phyloP scores from a whole-genome alignment of 1,139 yeast species.

The Hanseniaspora gamundiae region DNA sequence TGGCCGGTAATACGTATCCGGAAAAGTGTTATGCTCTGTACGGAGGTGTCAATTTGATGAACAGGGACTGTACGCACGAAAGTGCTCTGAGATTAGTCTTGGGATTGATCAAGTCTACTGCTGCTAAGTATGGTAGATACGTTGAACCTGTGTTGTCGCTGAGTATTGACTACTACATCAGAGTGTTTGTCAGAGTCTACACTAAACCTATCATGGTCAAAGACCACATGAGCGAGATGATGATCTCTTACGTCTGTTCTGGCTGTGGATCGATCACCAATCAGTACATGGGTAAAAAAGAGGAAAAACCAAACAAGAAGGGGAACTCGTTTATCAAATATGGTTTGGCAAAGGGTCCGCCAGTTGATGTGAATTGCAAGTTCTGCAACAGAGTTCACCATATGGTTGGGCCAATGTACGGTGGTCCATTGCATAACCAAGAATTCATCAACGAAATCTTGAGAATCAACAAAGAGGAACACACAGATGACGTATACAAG shows the following conservation, averaged over 20 bases:
- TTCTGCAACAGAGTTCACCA: slow-evolving; percentile 61
- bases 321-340: slow-evolving; percentile 33
- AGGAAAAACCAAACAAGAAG: slow-evolving; percentile 28
- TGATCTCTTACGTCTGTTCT: slow-evolving; percentile 67
- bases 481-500: slow-evolving; percentile 46
- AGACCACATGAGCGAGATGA: slow-evolving; percentile 56
- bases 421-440: slow-evolving; percentile 58
- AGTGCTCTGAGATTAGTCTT: slow-evolving; percentile 80
- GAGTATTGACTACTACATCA: slow-evolving; percentile 84
- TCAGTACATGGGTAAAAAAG: slow-evolving; percentile 64
- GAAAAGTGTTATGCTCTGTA: slow-evolving; percentile 91
- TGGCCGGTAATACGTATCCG: slow-evolving; percentile 93
- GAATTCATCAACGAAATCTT: slow-evolving; percentile 56
- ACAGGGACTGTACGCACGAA: slow-evolving; percentile 81
- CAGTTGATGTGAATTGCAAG: slow-evolving; percentile 44
- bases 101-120: slow-evolving; percentile 62
- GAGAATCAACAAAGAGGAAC: slow-evolving; percentile 35
- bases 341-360: slow-evolving; percentile 46
- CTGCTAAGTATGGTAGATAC: slow-evolving; percentile 77
- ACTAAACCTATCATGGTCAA: slow-evolving; percentile 76
- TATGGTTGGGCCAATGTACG: slow-evolving; percentile 96
- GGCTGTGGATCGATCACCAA: slow-evolving; percentile 69
- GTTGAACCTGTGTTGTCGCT: slow-evolving; percentile 79
- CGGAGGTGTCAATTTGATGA: slow-evolving; percentile 80
- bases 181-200: slow-evolving; percentile 67